Percentiles rank a stretch among this genome's conserved stretches.
Evolutionary conservation across 202 grass and related monocot genomes (phyloP).

Genomic region (Sporobolus alterniflorus): DNA sequence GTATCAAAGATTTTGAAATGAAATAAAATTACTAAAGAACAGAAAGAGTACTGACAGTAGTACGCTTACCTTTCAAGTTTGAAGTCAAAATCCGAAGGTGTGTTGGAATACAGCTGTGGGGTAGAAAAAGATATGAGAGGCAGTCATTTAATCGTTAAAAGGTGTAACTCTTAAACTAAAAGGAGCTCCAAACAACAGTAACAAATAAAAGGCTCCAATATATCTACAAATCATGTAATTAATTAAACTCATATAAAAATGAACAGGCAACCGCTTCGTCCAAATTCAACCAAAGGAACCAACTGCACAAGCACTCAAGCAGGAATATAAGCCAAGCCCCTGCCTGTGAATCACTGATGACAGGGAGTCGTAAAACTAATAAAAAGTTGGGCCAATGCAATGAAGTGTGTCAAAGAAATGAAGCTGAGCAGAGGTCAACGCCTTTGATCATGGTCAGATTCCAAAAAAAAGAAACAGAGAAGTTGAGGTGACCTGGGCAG

Average conservation of each 20-base stretch:
- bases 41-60: neutral
- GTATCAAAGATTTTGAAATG: neutral
- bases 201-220: neutral
- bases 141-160: neutral
- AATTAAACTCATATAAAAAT: neutral
- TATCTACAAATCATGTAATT: neutral
- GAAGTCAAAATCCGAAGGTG: constrained; percentile 95
- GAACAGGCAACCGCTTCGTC: neutral
- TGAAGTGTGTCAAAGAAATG: neutral
- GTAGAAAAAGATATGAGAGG: constrained; percentile 5
- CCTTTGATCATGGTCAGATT: neutral
- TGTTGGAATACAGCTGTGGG: constrained; percentile 86
- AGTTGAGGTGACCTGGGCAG: constrained; percentile 52
- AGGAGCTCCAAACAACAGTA: neutral
- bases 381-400: neutral
- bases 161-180: neutral
- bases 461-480: too few relatives aligned
- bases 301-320: neutral
- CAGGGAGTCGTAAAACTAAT: neutral
- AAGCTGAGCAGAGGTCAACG: neutral
- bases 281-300: neutral
- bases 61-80: constrained; percentile 84
- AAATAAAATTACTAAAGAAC: neutral
- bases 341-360: neutral
- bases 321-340: neutral